Percentiles rank a stretch among this genome's conserved stretches.
Conservation (phyloP, 208 protist species). For the Trypanosoma congolense region DNA sequence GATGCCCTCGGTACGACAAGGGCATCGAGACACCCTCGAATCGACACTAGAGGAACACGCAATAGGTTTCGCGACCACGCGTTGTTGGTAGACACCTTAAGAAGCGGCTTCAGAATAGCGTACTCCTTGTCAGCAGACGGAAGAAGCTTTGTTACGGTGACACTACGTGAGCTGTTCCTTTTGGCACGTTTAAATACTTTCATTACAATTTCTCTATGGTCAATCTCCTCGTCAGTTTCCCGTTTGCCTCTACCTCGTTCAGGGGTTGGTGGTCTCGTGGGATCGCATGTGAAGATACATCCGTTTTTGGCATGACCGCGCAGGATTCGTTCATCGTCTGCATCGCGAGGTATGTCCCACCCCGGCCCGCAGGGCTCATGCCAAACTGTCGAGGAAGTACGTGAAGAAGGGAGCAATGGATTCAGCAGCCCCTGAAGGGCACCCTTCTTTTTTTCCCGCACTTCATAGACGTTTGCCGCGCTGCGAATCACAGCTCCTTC, state of each 20-base stretch:
- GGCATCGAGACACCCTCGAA: slow-evolving; percentile 18
- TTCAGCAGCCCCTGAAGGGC: slow-evolving; percentile 37
- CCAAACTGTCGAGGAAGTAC: background rate
- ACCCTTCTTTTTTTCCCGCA: slow-evolving; percentile 63
- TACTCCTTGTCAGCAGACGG: slow-evolving; percentile 74
- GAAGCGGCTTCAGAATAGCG: slow-evolving; percentile 63
- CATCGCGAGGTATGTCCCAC: background rate
- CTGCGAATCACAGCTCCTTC: slow-evolving; percentile 80
- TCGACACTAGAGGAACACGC: slow-evolving; percentile 29
- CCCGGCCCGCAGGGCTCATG: background rate
- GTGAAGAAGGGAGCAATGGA: slow-evolving; percentile 19
- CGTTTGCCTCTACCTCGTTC: background rate
- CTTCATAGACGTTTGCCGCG: slow-evolving; percentile 71
- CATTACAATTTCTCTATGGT: slow-evolving; percentile 20
- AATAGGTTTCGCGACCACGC: slow-evolving; percentile 53
- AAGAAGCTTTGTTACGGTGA: slow-evolving; percentile 73
- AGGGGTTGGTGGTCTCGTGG: background rate
- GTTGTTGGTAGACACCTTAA: slow-evolving; percentile 74
- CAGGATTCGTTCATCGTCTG: slow-evolving; percentile 1
- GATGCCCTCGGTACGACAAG: slow-evolving; percentile 24
- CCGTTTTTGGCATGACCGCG: slow-evolving; percentile 6
- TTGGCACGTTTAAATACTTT: slow-evolving; percentile 27
- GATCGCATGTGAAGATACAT: background rate
- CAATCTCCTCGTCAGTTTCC: slow-evolving; percentile 7
- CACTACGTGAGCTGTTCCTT: slow-evolving; percentile 35